These are phyloP conservation scores for Paecilomyces variotii DNA, from an alignment of 2,329 filamentous ascomycete genomes.

Conservation along the genomic window DNA sequence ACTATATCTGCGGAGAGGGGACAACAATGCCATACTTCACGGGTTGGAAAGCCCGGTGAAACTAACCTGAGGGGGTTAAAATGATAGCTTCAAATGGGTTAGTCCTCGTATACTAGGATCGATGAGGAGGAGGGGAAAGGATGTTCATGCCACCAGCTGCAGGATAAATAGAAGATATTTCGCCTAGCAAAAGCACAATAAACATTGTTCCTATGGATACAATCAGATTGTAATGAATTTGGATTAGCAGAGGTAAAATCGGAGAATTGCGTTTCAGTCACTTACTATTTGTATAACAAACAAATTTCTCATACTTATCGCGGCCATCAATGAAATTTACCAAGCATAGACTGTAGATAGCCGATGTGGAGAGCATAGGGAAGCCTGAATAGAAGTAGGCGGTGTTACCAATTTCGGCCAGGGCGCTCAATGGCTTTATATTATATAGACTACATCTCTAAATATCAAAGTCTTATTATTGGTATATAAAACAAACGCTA, in stretches of 20 bases:
- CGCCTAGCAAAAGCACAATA: not conserved
- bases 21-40: too few species aligned
- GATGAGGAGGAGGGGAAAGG: not conserved
- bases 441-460: too few species aligned
- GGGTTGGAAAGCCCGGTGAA: not conserved
- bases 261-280: not conserved
- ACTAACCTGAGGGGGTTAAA: not conserved
- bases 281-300: not conserved
- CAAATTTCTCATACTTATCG: not conserved
- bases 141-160: not conserved
- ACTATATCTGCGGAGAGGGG: too few species aligned
- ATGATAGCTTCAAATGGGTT: not conserved
- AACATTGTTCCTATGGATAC: not conserved
- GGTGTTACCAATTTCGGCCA: too few species aligned
- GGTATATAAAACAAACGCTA: too few species aligned
- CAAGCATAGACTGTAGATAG: too few species aligned
- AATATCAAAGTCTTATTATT: too few species aligned
- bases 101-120: not conserved
- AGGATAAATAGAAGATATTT: not conserved
- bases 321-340: too few species aligned
- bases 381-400: too few species aligned
- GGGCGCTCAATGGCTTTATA: too few species aligned
- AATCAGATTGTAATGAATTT: not conserved
- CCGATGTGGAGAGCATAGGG: too few species aligned
- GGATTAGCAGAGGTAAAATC: not conserved